Conservation (phyloP, 352 stramenopile genomes). For the Phytopythium delawarense region DNA sequence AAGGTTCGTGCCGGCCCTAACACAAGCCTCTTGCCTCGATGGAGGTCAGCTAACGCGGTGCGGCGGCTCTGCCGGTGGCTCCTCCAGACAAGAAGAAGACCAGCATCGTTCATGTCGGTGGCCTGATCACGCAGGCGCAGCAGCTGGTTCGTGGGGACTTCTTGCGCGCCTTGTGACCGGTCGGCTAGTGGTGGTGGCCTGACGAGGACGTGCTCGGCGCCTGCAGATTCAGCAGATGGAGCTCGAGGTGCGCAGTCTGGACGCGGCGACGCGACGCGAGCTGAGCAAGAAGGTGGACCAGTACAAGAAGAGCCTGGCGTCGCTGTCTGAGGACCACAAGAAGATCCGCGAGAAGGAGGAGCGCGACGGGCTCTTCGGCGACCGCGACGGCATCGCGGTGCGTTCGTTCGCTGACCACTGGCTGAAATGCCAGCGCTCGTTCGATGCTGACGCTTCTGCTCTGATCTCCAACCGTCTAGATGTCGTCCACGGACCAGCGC, state of each 20-base stretch:
- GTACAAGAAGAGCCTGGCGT: conserved; percentile 88
- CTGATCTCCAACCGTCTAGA: conserved; percentile 9
- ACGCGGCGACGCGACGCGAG: conserved; percentile 72
- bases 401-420: conserved; percentile 1
- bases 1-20: conserved; percentile 27
- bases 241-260: conserved; percentile 81
- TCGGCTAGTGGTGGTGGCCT: background rate
- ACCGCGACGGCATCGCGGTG: conserved; percentile 64
- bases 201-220: background rate
- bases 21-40: too few species aligned
- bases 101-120: conserved; percentile 75
- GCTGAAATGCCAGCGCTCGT: too few species aligned
- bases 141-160: conserved; percentile 49
- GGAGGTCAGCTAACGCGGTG: too few species aligned
- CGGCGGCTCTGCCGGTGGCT: background rate
- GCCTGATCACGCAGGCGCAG: conserved; percentile 75
- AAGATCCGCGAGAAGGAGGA: conserved; percentile 82
- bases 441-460: background rate
- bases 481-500: conserved; percentile 65
- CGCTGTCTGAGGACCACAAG: conserved; percentile 75
- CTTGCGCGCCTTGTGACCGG: background rate
- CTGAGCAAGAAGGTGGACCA: conserved; percentile 88
- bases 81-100: conserved; percentile 82
- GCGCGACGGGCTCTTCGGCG: conserved; percentile 78
- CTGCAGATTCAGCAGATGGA: conserved; percentile 86